phyloP scores from a whole-genome alignment of 2,329 filamentous ascomycete species.

The Cytospora piceicola region DNA sequence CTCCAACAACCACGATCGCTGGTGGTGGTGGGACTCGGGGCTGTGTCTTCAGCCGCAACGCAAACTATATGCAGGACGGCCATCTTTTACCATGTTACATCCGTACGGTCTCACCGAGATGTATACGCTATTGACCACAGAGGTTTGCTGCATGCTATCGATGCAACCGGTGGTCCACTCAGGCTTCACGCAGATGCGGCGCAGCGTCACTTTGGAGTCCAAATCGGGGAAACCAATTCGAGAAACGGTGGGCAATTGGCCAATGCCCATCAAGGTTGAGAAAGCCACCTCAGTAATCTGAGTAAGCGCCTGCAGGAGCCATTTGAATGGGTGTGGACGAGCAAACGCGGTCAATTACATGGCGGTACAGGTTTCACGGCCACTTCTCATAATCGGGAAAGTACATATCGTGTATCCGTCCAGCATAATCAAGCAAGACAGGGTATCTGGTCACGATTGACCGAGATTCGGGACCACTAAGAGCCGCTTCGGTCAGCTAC shows the following conservation, averaged over 20 bases:
- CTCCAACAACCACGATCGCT: background rate
- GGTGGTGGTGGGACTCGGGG: background rate
- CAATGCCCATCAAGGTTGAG: background rate
- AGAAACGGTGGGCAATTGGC: background rate
- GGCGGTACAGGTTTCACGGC: too few relatives aligned
- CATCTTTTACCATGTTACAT: background rate
- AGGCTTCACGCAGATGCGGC: background rate
- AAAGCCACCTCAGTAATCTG: background rate
- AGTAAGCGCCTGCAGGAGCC: background rate
- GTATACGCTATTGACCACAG: background rate
- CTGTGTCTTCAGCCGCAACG: background rate
- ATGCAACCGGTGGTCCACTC: background rate
- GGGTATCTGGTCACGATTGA: slow-evolving; percentile 51
- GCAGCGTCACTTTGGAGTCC: background rate
- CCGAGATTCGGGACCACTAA: slow-evolving; percentile 52
- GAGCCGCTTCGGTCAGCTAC: slow-evolving; percentile 16
- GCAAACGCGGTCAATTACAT: too few relatives aligned
- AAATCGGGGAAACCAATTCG: background rate
- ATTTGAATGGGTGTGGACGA: background rate
- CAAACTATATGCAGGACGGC: background rate
- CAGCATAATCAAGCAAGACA: slow-evolving; percentile 58
- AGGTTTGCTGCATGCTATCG: background rate
- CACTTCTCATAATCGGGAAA: slow-evolving; percentile 61
- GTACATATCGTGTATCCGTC: slow-evolving; percentile 57
- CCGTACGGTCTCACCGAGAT: background rate